phyloP scores from a whole-genome alignment of 2,329 filamentous ascomycete genomes.

The Tolypocladium tundrense region DNA sequence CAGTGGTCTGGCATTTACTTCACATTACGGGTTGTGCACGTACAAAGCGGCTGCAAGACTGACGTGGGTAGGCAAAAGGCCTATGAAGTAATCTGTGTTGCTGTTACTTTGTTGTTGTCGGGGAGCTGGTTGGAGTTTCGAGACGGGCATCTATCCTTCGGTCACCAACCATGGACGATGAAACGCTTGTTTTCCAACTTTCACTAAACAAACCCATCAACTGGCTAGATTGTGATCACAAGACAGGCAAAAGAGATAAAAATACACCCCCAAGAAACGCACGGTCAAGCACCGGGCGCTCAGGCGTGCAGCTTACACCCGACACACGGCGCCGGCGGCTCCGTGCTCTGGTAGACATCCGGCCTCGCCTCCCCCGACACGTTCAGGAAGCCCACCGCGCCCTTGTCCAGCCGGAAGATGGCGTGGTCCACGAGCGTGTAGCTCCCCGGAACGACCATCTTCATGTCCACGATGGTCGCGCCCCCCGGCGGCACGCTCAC shows the following conservation, averaged over 20 bases:
- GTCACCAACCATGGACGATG: not conserved
- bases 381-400: slow-evolving; percentile 22
- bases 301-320: slow-evolving; percentile 21
- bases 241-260: too few species aligned
- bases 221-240: not conserved
- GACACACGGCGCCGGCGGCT: slow-evolving; percentile 16
- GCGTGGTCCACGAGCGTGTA: slow-evolving; percentile 23
- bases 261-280: too few species aligned
- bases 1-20: not conserved
- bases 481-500: slow-evolving; percentile 16
- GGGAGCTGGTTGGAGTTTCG: not conserved
- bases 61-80: not conserved
- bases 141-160: not conserved
- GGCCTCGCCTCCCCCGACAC: slow-evolving; percentile 17
- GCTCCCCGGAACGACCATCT: slow-evolving; percentile 19
- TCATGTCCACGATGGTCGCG: slow-evolving; percentile 19
- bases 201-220: not conserved
- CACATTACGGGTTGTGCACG: not conserved
- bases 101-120: not conserved
- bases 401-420: slow-evolving; percentile 23
- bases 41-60: not conserved
- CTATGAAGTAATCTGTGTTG: not conserved
- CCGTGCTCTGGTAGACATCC: slow-evolving; percentile 14
- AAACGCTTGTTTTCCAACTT: not conserved
- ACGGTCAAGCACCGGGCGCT: not conserved